Evolutionary conservation across 169 alveolate genomes (phyloP).

Genomic region (Ichthyophthirius multifiliis): DNA sequence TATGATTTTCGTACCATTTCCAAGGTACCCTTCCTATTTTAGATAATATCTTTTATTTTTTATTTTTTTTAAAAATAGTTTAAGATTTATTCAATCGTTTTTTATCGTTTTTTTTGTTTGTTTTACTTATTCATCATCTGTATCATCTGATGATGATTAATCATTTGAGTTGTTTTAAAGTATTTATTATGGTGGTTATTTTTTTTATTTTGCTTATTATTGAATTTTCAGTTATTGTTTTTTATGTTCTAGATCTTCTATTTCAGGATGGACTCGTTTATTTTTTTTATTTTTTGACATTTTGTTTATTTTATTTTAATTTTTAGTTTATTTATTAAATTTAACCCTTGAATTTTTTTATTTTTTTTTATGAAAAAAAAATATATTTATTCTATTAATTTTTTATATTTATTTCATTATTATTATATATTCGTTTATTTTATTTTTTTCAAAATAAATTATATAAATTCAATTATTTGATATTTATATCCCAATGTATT

Average conservation of each 20-base stretch:
- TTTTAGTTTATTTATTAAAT: not conserved
- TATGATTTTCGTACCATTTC: conserved; percentile 87
- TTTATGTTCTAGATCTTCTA: not conserved
- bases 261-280: not conserved
- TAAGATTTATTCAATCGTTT: not conserved
- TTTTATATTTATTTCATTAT: too few relatives aligned
- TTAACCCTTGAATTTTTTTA: too few relatives aligned
- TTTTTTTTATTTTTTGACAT: not conserved
- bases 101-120: not conserved
- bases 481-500: too few relatives aligned
- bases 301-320: not conserved
- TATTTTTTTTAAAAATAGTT: not conserved
- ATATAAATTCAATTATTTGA: too few relatives aligned
- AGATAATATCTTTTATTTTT: conserved; percentile 4
- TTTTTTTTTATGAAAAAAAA: too few relatives aligned
- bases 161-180: not conserved
- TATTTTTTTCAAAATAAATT: too few relatives aligned
- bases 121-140: conserved; percentile 78
- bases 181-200: not conserved
- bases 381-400: too few relatives aligned
- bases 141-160: conserved; percentile 64
- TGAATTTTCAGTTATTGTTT: not conserved
- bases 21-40: conserved; percentile 88
- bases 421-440: too few relatives aligned
- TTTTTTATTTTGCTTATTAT: not conserved